Evolutionary conservation across 83 land plant species (phyloP), one percentile per base, ranked within the genome.

Genomic region (Picea mariana): DNA sequence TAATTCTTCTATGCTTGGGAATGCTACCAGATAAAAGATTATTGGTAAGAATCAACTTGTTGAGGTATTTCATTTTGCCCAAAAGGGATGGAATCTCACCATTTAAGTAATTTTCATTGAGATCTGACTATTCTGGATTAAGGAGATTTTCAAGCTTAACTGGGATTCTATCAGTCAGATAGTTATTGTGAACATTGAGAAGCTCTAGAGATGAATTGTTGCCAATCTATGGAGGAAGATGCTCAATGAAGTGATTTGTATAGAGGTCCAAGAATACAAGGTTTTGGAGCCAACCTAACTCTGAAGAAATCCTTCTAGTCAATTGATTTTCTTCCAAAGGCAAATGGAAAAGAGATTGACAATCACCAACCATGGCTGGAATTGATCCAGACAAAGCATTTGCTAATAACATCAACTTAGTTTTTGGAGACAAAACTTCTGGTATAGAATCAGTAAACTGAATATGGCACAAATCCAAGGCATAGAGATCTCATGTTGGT

Each of bases 41-140:
- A 55, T 87, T 88, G 73, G 88, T 84, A 47, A 94, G 85, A 24
- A 86, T 89, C 31, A 92, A 91, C 82, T 88, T 89, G 75, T 86
- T 85, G 82, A 96, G 87, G 85, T 87, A 86, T 34, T 83, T 90
- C 34, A 91, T 82, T 49, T 87, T 90, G 40, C 95, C 95, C 67
- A 96, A 79, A 71, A 85, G 83, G 31, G 81, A 3, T 0, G 98
- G 95, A 72, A 96, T 96, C 52, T 80, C 79, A 0, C 98, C 98
- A 27, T 81, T 83, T 84, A 96, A 88, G 67, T 82, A 83, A 81
- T 94, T 96, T 21, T 81, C 27, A 77, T 93, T 87, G 31, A 94
- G 89, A 80, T 91, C 90, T 65, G 94, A 89, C 87, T 90, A 88
- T 68, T 88, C 91, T 42, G 94, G 76, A 76, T 90, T 88, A 31